Conservation (phyloP, 2,329 filamentous ascomycete genomes). For the Geosmithia morbida region DNA sequence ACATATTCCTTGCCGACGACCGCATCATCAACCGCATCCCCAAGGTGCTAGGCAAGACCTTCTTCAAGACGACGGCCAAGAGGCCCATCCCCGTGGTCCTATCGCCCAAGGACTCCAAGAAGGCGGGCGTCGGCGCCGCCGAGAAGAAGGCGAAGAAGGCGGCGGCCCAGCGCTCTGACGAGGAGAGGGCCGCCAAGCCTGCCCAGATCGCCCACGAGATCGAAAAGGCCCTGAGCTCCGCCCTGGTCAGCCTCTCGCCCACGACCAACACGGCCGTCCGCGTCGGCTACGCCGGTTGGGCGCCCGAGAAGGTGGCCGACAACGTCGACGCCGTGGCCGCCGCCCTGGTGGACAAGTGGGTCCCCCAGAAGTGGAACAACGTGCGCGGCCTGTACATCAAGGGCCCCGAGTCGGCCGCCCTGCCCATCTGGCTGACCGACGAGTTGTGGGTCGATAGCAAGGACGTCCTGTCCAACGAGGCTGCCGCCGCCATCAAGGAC, state of each 20-base stretch:
- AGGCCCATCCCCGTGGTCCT: constrained; percentile 74
- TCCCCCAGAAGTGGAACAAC: constrained; percentile 79
- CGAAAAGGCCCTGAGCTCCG: constrained; percentile 59
- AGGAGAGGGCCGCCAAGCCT: constrained; percentile 31
- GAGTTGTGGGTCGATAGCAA: constrained; percentile 78
- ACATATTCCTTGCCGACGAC: constrained; percentile 88
- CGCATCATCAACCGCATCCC: constrained; percentile 65
- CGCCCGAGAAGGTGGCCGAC: constrained; percentile 59
- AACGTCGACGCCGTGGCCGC: constrained; percentile 64
- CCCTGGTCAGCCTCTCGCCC: constrained; percentile 66
- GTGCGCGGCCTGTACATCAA: constrained; percentile 80
- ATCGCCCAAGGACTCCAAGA: constrained; percentile 45
- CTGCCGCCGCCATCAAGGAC: constrained; percentile 26
- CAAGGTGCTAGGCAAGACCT: constrained; percentile 72
- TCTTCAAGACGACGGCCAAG: constrained; percentile 75
- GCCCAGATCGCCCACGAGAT: constrained; percentile 67
- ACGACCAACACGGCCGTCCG: constrained; percentile 69
- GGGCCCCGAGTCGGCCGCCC: constrained; percentile 69
- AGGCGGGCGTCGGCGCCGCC: constrained; percentile 45
- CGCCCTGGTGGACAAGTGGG: constrained; percentile 60
- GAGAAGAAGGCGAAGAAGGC: constrained; percentile 31
- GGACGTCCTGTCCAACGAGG: constrained; percentile 52
- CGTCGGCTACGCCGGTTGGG: constrained; percentile 63
- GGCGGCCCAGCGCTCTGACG: constrained; percentile 17
- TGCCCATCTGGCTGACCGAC: constrained; percentile 89